Base-by-base conservation (phyloP, 176 grass and related monocot genomes). In the Oropetium thomaeum region DNA sequence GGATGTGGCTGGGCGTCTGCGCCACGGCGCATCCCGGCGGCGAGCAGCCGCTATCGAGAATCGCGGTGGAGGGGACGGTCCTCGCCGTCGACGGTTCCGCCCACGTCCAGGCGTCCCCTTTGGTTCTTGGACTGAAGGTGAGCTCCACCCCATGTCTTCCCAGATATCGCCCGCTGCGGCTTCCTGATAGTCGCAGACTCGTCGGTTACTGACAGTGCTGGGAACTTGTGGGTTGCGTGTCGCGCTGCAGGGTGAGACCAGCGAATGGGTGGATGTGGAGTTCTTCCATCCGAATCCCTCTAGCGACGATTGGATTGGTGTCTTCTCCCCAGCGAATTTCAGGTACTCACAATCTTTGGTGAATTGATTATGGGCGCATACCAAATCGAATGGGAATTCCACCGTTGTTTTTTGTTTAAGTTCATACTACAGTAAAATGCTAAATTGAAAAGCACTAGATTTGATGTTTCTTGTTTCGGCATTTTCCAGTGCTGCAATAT, bases 311-410 rank as follows among this genome's bases (percentile, higher is more conserved):
- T 97, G 90, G 87, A 62, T 97, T 51, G 93, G 87, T 7, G 90
- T 97, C 1, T 97, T 93, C 71, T 97, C 93, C 27, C 93, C 93
- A 9, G 82, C 90, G 38, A 69, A 90, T 90, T 97, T 97, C 69
- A 97, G 93, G 93, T 90, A 68, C 35, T 37, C 35, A 29, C 40
- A 26, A 1, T 14, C 2, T 0, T 12, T 22, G 29, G 13, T 1
- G 31, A 65, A 79, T 40, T 17, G n/a, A 52, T 29, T 72, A 31
- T 20, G 23, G 2, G n/a, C 35, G 14, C 23, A 19, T 48, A 62
- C 31, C 75, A 30, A 9, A 16, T 14, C 35, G 26, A 23, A 58
- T 61, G 38, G 10, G 38, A 1, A 47, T 17, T 61, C 14, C 32
- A 0, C 41, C n/a, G n/a, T n/a, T n/a, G 28, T 60, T 39, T 69